Evolutionary conservation across 192 early-diverging fungal species (phyloP), one percentile per base, ranked within the genome.

Genomic region (Entomortierella lignicola): DNA sequence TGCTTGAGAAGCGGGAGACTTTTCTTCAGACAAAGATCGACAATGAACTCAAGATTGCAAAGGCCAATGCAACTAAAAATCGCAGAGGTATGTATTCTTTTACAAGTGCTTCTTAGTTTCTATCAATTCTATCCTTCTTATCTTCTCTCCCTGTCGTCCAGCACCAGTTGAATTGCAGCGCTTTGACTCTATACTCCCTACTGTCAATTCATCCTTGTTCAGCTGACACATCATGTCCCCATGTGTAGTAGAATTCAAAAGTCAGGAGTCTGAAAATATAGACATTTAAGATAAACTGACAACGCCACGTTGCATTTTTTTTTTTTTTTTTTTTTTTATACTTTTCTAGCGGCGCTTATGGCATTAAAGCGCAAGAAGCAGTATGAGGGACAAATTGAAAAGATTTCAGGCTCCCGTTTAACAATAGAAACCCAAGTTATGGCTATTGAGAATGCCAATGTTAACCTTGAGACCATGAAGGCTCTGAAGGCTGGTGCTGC

Each of bases 331-430:
- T n/a, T n/a, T 17, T 21, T 23, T 71, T 7, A 18, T n/a, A 8
- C 4, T 15, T 20, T 48, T 34, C 27, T 68, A 94, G 92, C 84
- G 32, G 98, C 98, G 8, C 69, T 99, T 48, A 90, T 93, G 81
- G 97, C 98, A n/a, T 87, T 99, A 30, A 99, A 99, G 85, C 89
- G 92, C 70, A 98, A 98, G 81, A 94, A 93, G 82, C 84, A 89
- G 50, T 93, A 91, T 61, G 94, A 98, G 70, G 83, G 69, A 42
- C 92, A 96, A 60, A 89, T 97, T 60, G 92, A 94, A 54, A 96
- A 97, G 81, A 91, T 98, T 66, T 89, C 87, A 56, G 95, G 94
- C 8, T 89, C 95, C 20, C 87, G 93, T 29, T 87, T 97, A 90
- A 96, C 95, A 44, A 89, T 99, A 51, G 98, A 99, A 66, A 90